Base-by-base conservation (phyloP, 352 stramenopile species). In the Pythium aquatile region DNA sequence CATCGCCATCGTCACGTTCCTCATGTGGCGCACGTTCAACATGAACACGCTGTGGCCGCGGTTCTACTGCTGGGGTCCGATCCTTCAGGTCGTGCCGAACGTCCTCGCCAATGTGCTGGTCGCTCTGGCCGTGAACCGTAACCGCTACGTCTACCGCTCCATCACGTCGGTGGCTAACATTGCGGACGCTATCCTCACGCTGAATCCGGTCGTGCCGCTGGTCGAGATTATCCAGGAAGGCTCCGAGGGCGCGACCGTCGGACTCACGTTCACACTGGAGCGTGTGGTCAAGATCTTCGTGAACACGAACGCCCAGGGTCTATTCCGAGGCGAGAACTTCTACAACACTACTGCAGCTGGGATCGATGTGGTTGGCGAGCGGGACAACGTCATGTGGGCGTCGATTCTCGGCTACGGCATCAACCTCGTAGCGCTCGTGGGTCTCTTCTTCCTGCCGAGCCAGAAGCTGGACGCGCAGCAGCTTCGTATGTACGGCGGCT, bases 211-310 rank as follows among this genome's bases (percentile, higher is more conserved):
- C 52, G 76, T 88, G n/a, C 79, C 81, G 7, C 68, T 88, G 20
- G 83, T 74, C 4, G 81, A 90, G 55, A 88, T 90, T 56, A 75
- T 83, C 28, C 75, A 90, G 59, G 77, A 86, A 54, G 81, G 81
- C 6, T 88, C 75, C 0, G 81, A 90, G 49, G 81, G 79, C 16
- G 76, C 79, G 2, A 75, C 84, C 3, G 78, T 88, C 32, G 81
- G 81, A 24, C 70, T 90, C 26, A 79, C 68, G n/a, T 61, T 88
- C 20, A 79, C 81, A 8, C 64, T 90, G 47, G 74, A 88, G 55
- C 74, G 74, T 28, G 72, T 77, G 28, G 69, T 84, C 28, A 77
- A 74, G 46, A 76, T 83, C 17, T 88, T 88, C 55, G 72, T 87
- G 5, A 74, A 72, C 54, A 84, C 81, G 7, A 85, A 83, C 39